phyloP scores from a whole-genome alignment of 148 eudicot species.

The Fallopia convolvulus region DNA sequence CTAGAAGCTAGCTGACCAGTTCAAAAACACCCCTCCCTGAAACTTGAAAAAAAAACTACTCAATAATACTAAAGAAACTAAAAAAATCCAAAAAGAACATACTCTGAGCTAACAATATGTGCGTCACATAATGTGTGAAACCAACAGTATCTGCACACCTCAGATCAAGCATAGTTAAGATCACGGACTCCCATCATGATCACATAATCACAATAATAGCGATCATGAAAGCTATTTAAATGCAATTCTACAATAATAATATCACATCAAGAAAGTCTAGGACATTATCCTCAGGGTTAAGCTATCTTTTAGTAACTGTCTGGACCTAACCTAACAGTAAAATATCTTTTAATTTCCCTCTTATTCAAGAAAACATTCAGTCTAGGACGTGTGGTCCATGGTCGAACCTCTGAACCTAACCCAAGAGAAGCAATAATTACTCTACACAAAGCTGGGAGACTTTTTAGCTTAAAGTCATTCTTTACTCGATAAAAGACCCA shows the following conservation, averaged over 20 bases:
- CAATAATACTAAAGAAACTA: not conserved
- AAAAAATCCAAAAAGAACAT: conserved; percentile 6
- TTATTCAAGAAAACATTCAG: not conserved
- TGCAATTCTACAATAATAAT: not conserved
- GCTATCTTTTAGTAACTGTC: no score
- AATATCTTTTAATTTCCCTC: not conserved
- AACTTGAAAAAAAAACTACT: not conserved
- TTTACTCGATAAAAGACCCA: not conserved
- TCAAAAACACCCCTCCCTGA: conserved; percentile 8
- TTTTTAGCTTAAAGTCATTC: not conserved
- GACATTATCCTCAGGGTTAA: not conserved
- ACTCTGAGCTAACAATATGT: conserved; percentile 4
- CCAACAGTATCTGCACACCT: not conserved
- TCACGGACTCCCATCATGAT: not conserved
- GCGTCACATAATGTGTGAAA: not conserved
- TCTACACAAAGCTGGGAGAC: not conserved
- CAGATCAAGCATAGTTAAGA: not conserved
- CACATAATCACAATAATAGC: not conserved
- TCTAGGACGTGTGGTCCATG: not conserved
- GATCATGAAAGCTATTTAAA: not conserved
- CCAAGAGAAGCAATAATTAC: not conserved
- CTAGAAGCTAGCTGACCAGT: conserved; percentile 6
- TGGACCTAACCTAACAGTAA: no score
- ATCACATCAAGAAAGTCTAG: not conserved
- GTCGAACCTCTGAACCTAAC: not conserved